Evolutionary conservation across 169 alveolate species (phyloP).

Genomic region (Babesia bigemina): DNA sequence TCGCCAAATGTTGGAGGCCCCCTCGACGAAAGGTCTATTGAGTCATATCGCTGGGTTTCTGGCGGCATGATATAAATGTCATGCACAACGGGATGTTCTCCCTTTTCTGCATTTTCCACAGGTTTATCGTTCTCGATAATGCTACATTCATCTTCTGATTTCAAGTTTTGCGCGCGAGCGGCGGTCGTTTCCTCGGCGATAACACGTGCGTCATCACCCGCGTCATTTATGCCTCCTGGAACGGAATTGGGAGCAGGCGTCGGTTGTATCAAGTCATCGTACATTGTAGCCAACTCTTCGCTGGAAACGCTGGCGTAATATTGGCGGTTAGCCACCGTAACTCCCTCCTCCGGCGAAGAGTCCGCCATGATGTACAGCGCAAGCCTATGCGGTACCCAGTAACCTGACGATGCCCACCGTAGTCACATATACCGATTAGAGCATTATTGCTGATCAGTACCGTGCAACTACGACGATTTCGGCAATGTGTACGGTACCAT

Average conservation of each 20-base stretch:
- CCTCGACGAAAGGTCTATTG: background rate
- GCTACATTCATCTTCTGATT: too few species aligned
- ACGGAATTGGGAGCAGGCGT: background rate
- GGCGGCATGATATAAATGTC: background rate
- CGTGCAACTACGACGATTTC: too few species aligned
- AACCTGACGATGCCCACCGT: too few species aligned
- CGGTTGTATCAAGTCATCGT: slow-evolving; percentile 11
- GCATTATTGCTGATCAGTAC: too few species aligned
- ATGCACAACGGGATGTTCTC: background rate
- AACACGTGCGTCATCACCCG: background rate
- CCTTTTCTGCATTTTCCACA: background rate
- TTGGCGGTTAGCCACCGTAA: background rate
- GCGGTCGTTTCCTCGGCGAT: background rate
- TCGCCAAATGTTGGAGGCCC: slow-evolving; percentile 44
- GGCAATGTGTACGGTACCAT: slow-evolving; percentile 1
- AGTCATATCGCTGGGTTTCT: background rate
- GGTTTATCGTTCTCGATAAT: slow-evolving; percentile 11
- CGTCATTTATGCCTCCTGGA: background rate
- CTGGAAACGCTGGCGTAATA: slow-evolving; percentile 15
- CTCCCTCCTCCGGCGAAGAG: background rate
- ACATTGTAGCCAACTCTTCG: slow-evolving; percentile 26
- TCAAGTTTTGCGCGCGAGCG: background rate
- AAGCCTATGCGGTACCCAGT: background rate
- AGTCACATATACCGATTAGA: too few species aligned
- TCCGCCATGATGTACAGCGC: slow-evolving; percentile 1